A percentile compares a stretch with the other conserved stretches of the same genome.
Conservation (phyloP, 805 yeast genomes). For the Candida easanensis region DNA sequence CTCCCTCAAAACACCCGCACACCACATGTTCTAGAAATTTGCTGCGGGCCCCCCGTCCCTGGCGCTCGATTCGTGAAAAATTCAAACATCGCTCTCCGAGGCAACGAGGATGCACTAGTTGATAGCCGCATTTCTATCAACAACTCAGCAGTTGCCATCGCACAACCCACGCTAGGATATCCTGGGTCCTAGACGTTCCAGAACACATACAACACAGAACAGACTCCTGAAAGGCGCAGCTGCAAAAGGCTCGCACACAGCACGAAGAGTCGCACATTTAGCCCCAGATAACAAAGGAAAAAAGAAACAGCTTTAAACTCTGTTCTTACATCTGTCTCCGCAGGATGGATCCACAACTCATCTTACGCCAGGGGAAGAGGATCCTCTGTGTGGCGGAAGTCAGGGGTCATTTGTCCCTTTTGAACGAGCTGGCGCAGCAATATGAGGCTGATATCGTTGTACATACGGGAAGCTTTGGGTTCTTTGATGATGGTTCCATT, state of each 20-base stretch:
- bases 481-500: slow-evolving; percentile 59
- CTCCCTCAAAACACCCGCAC: background rate
- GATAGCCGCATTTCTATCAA: too few species aligned
- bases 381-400: slow-evolving; percentile 53
- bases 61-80: background rate
- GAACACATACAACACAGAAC: background rate
- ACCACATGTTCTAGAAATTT: background rate
- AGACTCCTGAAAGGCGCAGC: background rate
- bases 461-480: slow-evolving; percentile 81
- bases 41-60: too few species aligned
- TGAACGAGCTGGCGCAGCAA: slow-evolving; percentile 47
- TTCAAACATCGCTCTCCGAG: background rate
- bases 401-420: slow-evolving; percentile 48
- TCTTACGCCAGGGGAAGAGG: slow-evolving; percentile 32
- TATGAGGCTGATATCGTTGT: slow-evolving; percentile 51
- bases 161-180: too few species aligned
- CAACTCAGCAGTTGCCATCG: too few species aligned
- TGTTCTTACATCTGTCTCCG: background rate
- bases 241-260: background rate
- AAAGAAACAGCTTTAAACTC: too few species aligned
- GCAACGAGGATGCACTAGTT: background rate
- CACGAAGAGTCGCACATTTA: background rate
- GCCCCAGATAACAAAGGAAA: background rate
- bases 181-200: background rate
- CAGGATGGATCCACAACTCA: slow-evolving; percentile 19